phyloP scores from a whole-genome alignment of 2,329 filamentous ascomycete genomes.

The Xenosphaeropsis pyriputrescens region DNA sequence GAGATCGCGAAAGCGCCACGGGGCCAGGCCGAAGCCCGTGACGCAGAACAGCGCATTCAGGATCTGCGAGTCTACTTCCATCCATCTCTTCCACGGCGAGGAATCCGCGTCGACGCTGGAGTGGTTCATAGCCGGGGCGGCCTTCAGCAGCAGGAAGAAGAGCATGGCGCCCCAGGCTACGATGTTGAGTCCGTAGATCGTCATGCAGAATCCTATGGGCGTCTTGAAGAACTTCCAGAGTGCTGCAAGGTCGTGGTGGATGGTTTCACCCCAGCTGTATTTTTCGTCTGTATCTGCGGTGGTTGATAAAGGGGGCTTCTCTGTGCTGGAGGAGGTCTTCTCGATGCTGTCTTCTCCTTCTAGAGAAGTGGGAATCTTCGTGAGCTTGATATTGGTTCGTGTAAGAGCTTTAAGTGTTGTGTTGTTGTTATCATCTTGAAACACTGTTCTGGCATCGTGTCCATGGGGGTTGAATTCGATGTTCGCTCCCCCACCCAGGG shows the following conservation, averaged over 20 bases:
- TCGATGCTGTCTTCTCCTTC: no score
- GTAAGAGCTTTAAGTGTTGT: no score
- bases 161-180: slow-evolving; percentile 85
- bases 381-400: no score
- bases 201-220: slow-evolving; percentile 60
- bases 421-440: background rate
- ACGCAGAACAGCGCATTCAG: slow-evolving; percentile 74
- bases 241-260: slow-evolving; percentile 35
- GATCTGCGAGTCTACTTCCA: slow-evolving; percentile 72
- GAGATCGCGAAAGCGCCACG: slow-evolving; percentile 69
- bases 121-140: slow-evolving; percentile 53
- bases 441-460: slow-evolving; percentile 9
- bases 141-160: slow-evolving; percentile 67
- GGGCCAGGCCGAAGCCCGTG: slow-evolving; percentile 69
- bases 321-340: no score
- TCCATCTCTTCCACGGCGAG: slow-evolving; percentile 62
- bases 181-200: slow-evolving; percentile 66
- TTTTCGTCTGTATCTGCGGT: slow-evolving; percentile 12
- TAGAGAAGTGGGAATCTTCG: no score
- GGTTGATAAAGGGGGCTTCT: no score
- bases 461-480: slow-evolving; percentile 8
- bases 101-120: slow-evolving; percentile 32
- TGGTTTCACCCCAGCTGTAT: slow-evolving; percentile 40
- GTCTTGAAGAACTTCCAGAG: slow-evolving; percentile 62
- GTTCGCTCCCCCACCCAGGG: slow-evolving; percentile 7